Conservation (phyloP, 768 basidiomycete species). For the Thelephora ganbajun region DNA sequence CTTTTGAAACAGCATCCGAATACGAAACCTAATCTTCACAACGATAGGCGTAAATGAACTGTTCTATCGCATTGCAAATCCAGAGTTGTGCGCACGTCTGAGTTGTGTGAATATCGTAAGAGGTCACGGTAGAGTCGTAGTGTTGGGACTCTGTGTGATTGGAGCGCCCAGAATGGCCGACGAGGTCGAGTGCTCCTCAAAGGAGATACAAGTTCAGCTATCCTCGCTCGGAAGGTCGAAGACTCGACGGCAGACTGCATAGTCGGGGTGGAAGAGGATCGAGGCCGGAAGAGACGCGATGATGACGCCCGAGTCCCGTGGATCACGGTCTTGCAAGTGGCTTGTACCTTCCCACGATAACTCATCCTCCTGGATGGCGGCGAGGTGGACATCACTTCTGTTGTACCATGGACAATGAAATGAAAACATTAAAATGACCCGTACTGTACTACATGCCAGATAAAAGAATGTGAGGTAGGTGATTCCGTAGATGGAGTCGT, state of each 20-base stretch:
- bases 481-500: too few relatives aligned
- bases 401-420: too few relatives aligned
- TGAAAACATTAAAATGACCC: too few relatives aligned
- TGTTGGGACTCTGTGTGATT: constrained; percentile 64
- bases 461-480: too few relatives aligned
- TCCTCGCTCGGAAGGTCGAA: constrained; percentile 23
- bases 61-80: not conserved
- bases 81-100: constrained; percentile 29
- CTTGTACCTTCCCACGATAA: too few relatives aligned
- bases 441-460: too few relatives aligned
- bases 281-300: too few relatives aligned
- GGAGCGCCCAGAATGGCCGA: constrained; percentile 53
- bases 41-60: constrained; percentile 1
- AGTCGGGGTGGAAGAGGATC: too few relatives aligned
- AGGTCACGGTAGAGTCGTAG: constrained; percentile 68
- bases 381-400: too few relatives aligned
- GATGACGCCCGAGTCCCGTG: too few relatives aligned
- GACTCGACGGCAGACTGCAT: not conserved
- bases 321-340: too few relatives aligned
- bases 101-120: constrained; percentile 36
- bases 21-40: constrained; percentile 41
- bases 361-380: too few relatives aligned
- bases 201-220: constrained; percentile 39
- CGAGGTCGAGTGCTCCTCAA: constrained; percentile 45
- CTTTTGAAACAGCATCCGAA: constrained; percentile 38